A percentile compares a stretch with the other conserved stretches of the same genome.
phyloP scores from a whole-genome alignment of 768 basidiomycete species.

The Pleurotus eryngii region DNA sequence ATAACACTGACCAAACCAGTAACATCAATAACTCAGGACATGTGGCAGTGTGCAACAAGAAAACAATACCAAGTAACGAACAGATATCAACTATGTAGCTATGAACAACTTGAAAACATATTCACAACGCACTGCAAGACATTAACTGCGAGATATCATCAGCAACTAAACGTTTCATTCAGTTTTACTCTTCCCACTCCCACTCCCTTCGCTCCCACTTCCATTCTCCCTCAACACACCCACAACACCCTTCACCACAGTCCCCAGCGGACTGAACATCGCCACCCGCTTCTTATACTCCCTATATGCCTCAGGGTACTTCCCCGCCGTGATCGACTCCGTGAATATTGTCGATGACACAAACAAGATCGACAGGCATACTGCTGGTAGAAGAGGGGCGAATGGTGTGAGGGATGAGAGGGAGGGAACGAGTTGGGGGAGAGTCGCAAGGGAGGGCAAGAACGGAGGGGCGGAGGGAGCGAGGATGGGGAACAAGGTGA shows the following conservation, averaged over 20 bases:
- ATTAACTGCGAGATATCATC: no score
- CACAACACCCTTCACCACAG: conserved; percentile 27
- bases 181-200: not conserved
- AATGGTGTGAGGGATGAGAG: conserved; percentile 8
- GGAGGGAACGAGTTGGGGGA: conserved; percentile 9
- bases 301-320: conserved; percentile 69
- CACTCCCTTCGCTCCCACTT: conserved; percentile 12
- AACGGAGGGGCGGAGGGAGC: conserved; percentile 31
- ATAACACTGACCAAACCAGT: no score
- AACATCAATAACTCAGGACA: no score
- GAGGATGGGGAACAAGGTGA: conserved; percentile 64
- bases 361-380: conserved; percentile 70
- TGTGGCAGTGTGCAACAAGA: no score
- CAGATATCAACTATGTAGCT: no score
- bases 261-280: conserved; percentile 60
- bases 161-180: no score
- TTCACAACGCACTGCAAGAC: no score
- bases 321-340: conserved; percentile 72
- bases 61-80: no score
- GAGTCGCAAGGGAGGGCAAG: conserved; percentile 10
- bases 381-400: conserved; percentile 43
- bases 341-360: conserved; percentile 75
- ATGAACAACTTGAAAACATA: no score
- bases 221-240: not conserved
- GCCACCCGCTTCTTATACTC: conserved; percentile 77